A percentile compares a stretch with the other conserved stretches of the same genome.
Conservation (phyloP, 2,329 filamentous ascomycete species). For the Fragosphaeria purpurea region DNA sequence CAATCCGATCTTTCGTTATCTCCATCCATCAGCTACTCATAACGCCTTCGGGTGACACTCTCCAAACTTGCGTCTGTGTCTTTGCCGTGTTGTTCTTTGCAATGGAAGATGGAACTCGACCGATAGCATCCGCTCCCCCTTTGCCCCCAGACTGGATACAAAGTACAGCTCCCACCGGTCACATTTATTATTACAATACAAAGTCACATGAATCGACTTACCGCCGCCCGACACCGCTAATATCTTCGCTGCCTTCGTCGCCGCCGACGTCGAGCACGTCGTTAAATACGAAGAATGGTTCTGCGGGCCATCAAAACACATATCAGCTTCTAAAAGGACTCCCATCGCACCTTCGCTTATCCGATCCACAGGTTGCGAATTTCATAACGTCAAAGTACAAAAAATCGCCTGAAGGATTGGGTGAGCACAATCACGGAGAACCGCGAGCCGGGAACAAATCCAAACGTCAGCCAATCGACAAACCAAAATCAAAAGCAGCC, state of each 20-base stretch:
- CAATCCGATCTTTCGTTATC: no score
- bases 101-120: no score
- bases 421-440: conserved; percentile 12
- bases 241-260: conserved; percentile 15
- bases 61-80: no score
- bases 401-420: no score
- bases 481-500: conserved; percentile 65
- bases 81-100: no score
- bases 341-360: conserved; percentile 29
- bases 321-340: conserved; percentile 30
- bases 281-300: conserved; percentile 19
- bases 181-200: conserved; percentile 80
- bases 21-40: no score
- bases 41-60: no score
- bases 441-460: conserved; percentile 46
- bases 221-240: conserved; percentile 45
- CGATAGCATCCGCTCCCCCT: conserved; percentile 38
- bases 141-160: conserved; percentile 83
- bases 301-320: not conserved
- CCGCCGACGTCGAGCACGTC: conserved; percentile 15
- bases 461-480: conserved; percentile 61
- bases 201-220: conserved; percentile 81
- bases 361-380: conserved; percentile 48
- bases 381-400: conserved; percentile 40
- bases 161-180: conserved; percentile 79